Conservation (phyloP, 768 basidiomycete species). For the Suillus discolor region DNA sequence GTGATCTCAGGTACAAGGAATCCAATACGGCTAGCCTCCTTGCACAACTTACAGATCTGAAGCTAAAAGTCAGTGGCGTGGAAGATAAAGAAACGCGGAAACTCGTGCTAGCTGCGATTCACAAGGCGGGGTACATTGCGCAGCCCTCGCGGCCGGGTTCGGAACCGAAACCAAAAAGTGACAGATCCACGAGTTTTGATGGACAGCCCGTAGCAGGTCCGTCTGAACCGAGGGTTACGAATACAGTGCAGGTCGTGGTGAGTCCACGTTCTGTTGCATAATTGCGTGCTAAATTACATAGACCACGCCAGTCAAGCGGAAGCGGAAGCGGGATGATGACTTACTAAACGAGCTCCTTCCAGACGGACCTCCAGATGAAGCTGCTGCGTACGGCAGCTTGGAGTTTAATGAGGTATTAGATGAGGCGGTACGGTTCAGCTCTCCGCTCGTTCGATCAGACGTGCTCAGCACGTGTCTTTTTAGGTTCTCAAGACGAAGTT, state of each 20-base stretch:
- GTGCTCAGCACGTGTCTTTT: constrained; percentile 8
- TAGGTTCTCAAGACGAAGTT: constrained; percentile 64
- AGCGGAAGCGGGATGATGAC: constrained; percentile 43
- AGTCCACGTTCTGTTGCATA: constrained; percentile 6
- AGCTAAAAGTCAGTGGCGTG: constrained; percentile 60
- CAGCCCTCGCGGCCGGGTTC: constrained; percentile 3
- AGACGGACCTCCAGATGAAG: constrained; percentile 51
- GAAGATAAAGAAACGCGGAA: constrained; percentile 67
- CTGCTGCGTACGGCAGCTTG: constrained; percentile 51
- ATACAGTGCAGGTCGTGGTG: constrained; percentile 36
- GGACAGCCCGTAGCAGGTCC: constrained; percentile 10
- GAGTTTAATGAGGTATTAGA: constrained; percentile 76
- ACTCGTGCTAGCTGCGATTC: constrained; percentile 57
- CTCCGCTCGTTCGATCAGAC: not conserved
- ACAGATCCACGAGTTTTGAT: not conserved
- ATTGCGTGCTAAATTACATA: constrained; percentile 19
- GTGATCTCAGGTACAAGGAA: constrained; percentile 64
- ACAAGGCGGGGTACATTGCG: constrained; percentile 61
- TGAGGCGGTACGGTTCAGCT: constrained; percentile 41
- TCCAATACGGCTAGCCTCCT: constrained; percentile 64
- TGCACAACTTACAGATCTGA: constrained; percentile 56
- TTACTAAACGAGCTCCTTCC: constrained; percentile 60
- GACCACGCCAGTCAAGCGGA: constrained; percentile 54
- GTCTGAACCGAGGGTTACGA: constrained; percentile 17
- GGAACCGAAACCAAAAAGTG: constrained; percentile 10